These are phyloP conservation scores for Salix exigua DNA, from an alignment of 345 rosid species.

Conservation along the genomic window DNA sequence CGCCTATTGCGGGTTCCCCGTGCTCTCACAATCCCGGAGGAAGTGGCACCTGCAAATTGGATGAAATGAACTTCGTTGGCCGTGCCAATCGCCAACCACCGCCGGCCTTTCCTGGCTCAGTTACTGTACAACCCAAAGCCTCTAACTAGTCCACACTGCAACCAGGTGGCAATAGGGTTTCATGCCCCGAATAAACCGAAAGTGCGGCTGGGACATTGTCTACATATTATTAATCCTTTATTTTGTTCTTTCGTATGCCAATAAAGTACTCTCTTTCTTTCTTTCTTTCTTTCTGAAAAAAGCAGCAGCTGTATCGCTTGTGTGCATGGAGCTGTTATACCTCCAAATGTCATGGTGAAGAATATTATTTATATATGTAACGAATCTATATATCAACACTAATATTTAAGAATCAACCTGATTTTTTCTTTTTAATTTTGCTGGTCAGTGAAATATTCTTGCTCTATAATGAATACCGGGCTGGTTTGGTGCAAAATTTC, in stretches of 20 bases:
- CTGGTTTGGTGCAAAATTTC: neutral
- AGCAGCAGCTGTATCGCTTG: too few species aligned
- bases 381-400: too few species aligned
- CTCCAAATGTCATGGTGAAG: too few species aligned
- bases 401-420: too few species aligned
- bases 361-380: too few species aligned
- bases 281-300: too few species aligned
- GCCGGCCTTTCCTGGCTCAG: neutral
- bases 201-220: too few species aligned
- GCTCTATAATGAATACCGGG: neutral
- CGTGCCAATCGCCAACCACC: slow-evolving; percentile 14
- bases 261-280: neutral
- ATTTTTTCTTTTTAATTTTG: too few species aligned
- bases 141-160: neutral
- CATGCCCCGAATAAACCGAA: neutral
- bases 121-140: neutral
- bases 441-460: neutral
- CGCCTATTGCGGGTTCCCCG: slow-evolving; percentile 12
- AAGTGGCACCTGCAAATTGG: slow-evolving; percentile 2
- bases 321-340: too few species aligned
- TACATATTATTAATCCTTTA: too few species aligned
- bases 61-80: slow-evolving; percentile 28
- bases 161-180: neutral
- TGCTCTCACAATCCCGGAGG: slow-evolving; percentile 24
- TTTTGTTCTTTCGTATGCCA: neutral